Base-by-base conservation (phyloP, 2,329 filamentous ascomycete genomes). In the Teratosphaeria zuluensis region DNA sequence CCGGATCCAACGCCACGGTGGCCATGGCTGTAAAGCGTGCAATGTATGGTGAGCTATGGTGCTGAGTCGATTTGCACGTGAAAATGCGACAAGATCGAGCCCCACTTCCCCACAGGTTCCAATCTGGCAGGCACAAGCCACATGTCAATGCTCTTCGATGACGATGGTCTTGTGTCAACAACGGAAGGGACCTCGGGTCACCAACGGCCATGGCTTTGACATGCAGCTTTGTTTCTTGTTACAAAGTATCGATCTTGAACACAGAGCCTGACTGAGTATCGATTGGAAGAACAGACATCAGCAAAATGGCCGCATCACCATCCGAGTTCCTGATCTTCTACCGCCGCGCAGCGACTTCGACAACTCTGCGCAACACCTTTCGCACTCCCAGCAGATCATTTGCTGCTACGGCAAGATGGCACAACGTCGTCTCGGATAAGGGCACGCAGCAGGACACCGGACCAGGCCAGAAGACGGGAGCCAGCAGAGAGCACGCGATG, bases 251-350 rank as follows among this genome's bases (percentile, higher is more conserved):
- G 19, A 48, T 7, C n/a, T 11, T n/a, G n/a, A 48, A 21, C 19
- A 19, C 16, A 5, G n/a, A 48, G 9, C 42, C 42, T 6, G 16
- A 2, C 19, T 48, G 33, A 35, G 2, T 28, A 42, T 12, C 16
- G 4, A n/a, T 46, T 16, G 1, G 35, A 24, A 51, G 19, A 56
- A 54, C 30, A 31, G 51, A 19, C 31, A 42, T 56, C n/a, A 68
- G 21, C 33, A 48, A 16, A 48, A 73, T 73, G 71, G 57, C 65
- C 55, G 64, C 70, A n/a, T 72, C 71, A 30, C 69, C 73, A 11
- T 72, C 73, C 32, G 69, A 73, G 58, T 73, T 74, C 68, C 66
- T 74, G 21, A 73, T 69, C 56, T 73, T 74, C 66, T 72, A 70
- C 69, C 71, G 73, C 58, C 67, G 64, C 51, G 54, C 65, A 31